Percentiles rank a stretch among this genome's conserved stretches.
Conservation (phyloP, 257 asterid species). For the Jacaranda mimosifolia region DNA sequence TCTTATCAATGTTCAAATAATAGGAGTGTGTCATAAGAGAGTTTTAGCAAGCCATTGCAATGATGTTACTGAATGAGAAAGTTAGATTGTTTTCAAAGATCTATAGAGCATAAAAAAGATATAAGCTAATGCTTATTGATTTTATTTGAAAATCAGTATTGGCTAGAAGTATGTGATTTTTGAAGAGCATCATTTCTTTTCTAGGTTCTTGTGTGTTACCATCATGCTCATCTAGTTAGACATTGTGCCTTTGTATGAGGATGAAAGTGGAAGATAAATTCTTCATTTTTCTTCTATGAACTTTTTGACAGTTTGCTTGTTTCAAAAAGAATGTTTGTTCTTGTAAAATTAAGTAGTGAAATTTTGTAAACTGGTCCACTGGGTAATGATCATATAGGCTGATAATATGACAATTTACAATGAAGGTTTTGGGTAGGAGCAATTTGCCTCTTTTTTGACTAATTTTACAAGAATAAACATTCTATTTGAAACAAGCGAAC, state of each 20-base stretch:
- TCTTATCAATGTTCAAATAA: conserved; percentile 12
- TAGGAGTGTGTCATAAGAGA: not conserved
- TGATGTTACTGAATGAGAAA: not conserved
- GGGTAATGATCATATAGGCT: not conserved
- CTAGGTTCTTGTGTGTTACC: not conserved
- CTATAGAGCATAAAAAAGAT: not conserved
- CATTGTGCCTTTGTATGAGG: not conserved
- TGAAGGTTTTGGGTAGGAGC: not conserved
- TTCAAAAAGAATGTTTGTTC: conserved; percentile 15
- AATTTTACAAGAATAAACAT: too few species aligned
- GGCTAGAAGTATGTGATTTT: not conserved
- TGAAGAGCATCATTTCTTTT: not conserved
- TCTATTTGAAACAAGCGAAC: too few species aligned
- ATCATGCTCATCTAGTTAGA: not conserved
- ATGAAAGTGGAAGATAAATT: not conserved
- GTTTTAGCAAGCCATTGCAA: conserved; percentile 6
- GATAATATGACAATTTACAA: not conserved
- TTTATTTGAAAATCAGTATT: not conserved
- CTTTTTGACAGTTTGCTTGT: conserved; percentile 21
- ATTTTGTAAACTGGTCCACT: not conserved
- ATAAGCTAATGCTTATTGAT: not conserved
- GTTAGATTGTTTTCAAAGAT: conserved; percentile 3
- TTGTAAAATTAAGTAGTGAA: conserved; percentile 5
- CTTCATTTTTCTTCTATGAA: not conserved
- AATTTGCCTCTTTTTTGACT: not conserved